Evolutionary conservation across 139 green algal species (phyloP).

Genomic region (Closterium sp.): DNA sequence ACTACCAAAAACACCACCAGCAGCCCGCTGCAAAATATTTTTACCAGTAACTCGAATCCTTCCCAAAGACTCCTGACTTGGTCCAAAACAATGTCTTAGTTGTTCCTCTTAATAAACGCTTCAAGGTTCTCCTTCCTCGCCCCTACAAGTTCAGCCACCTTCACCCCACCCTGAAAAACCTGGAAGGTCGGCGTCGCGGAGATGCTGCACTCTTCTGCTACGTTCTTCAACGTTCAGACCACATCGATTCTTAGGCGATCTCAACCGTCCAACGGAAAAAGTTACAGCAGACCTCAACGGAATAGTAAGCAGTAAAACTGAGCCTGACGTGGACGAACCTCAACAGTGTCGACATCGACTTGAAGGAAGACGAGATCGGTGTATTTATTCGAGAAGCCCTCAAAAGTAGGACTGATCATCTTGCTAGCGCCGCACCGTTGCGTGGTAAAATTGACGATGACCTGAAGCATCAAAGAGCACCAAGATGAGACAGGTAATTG

Average conservation of each 20-base stretch:
- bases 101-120: not conserved
- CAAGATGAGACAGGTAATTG: too few species aligned
- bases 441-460: conserved; percentile 55
- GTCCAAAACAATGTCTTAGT: too few species aligned
- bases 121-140: conserved; percentile 7
- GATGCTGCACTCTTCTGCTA: conserved; percentile 20
- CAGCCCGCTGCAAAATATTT: too few species aligned
- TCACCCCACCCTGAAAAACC: not conserved
- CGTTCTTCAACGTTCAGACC: conserved; percentile 4
- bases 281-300: not conserved
- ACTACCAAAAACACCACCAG: too few species aligned
- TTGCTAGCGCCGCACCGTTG: conserved; percentile 54
- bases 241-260: not conserved
- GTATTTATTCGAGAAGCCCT: conserved; percentile 38
- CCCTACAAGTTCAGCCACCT: conserved; percentile 14
- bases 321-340: conserved; percentile 11
- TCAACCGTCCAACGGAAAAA: not conserved
- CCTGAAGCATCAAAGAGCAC: conserved; percentile 23
- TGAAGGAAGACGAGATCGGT: conserved; percentile 32
- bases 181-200: conserved; percentile 20
- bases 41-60: too few species aligned
- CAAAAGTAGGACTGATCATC: conserved; percentile 53
- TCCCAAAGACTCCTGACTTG: too few species aligned
- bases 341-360: conserved; percentile 23
- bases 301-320: not conserved